Percentiles rank a stretch among this genome's conserved stretches.
phyloP scores from a whole-genome alignment of 805 yeast genomes.

The Metschnikowia aberdeeniae region DNA sequence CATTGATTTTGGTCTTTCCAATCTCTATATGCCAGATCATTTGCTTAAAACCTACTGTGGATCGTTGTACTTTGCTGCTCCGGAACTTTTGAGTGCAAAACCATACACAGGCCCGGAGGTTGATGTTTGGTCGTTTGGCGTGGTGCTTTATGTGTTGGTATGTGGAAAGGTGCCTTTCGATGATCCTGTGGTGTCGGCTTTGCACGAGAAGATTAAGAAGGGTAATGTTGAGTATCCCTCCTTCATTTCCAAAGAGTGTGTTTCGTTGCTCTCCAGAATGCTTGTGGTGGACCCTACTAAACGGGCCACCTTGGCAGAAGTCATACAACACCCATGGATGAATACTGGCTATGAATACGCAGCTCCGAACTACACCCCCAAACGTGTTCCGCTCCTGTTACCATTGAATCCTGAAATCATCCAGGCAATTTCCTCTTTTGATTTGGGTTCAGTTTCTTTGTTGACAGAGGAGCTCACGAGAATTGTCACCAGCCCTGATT shows the following conservation, averaged over 20 bases:
- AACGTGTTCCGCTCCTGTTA: slow-evolving; percentile 64
- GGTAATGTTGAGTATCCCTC: slow-evolving; percentile 91
- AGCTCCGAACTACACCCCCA: slow-evolving; percentile 69
- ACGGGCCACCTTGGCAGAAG: slow-evolving; percentile 76
- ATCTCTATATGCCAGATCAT: slow-evolving; percentile 67
- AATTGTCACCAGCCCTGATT: slow-evolving; percentile 61
- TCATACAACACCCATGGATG: slow-evolving; percentile 94
- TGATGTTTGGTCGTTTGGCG: slow-evolving; percentile 98
- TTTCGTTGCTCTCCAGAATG: slow-evolving; percentile 79
- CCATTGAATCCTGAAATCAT: slow-evolving; percentile 69
- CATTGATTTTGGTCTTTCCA: slow-evolving; percentile 94
- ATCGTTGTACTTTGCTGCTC: slow-evolving; percentile 96
- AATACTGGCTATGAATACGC: slow-evolving; percentile 75
- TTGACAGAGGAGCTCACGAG: slow-evolving; percentile 52
- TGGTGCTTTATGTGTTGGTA: slow-evolving; percentile 88
- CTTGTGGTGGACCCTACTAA: slow-evolving; percentile 82
- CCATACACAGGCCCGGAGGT: slow-evolving; percentile 97
- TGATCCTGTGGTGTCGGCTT: slow-evolving; percentile 84
- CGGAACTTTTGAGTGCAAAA: slow-evolving; percentile 86
- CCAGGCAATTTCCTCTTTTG: slow-evolving; percentile 70
- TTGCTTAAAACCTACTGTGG: slow-evolving; percentile 94
- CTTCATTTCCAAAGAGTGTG: slow-evolving; percentile 73
- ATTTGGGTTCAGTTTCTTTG: slow-evolving; percentile 66
- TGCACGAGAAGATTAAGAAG: slow-evolving; percentile 89
- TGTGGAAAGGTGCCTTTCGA: slow-evolving; percentile 99